Evolutionary conservation across 805 yeast species (phyloP).

Genomic region (Priceomyces fermenticarens): DNA sequence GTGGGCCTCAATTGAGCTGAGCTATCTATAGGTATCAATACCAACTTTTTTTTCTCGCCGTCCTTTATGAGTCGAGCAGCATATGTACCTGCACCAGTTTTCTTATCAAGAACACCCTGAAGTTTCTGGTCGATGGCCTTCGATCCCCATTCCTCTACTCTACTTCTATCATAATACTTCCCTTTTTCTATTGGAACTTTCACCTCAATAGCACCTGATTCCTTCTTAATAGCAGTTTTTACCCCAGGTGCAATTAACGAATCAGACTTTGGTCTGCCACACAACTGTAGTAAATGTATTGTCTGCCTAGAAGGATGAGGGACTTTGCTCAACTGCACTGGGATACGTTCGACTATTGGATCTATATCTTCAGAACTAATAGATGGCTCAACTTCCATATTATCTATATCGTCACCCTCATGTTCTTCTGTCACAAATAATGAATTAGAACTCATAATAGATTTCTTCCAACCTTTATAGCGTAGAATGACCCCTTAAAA

Average conservation of each 20-base stretch:
- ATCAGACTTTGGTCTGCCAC: slow-evolving; percentile 50
- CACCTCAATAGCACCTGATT: slow-evolving; percentile 65
- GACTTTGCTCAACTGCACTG: slow-evolving; percentile 26
- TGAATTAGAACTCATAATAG: slow-evolving; percentile 1
- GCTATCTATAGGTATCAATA: slow-evolving; percentile 62
- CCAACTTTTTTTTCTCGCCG: slow-evolving; percentile 38
- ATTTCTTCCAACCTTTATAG: too few relatives aligned
- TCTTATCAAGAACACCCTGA: slow-evolving; percentile 63
- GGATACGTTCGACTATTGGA: slow-evolving; percentile 39
- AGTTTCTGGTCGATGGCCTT: slow-evolving; percentile 58
- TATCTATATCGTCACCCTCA: slow-evolving; percentile 6
- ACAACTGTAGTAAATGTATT: slow-evolving; percentile 42
- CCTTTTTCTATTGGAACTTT: slow-evolving; percentile 71
- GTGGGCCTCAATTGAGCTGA: slow-evolving; percentile 79
- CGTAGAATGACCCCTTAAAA: too few relatives aligned
- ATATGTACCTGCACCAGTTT: slow-evolving; percentile 44
- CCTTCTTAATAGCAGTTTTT: slow-evolving; percentile 55
- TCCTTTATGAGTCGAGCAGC: slow-evolving; percentile 26
- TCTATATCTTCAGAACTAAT: slow-evolving; percentile 22
- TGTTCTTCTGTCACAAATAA: slow-evolving; percentile 26
- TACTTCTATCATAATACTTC: slow-evolving; percentile 63
- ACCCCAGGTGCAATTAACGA: slow-evolving; percentile 33
- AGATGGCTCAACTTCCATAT: background rate
- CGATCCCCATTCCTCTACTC: slow-evolving; percentile 62
- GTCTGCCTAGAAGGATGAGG: slow-evolving; percentile 22